Conservation (phyloP, 2,329 filamentous ascomycete species). For the Emmonsiellopsis sp. region DNA sequence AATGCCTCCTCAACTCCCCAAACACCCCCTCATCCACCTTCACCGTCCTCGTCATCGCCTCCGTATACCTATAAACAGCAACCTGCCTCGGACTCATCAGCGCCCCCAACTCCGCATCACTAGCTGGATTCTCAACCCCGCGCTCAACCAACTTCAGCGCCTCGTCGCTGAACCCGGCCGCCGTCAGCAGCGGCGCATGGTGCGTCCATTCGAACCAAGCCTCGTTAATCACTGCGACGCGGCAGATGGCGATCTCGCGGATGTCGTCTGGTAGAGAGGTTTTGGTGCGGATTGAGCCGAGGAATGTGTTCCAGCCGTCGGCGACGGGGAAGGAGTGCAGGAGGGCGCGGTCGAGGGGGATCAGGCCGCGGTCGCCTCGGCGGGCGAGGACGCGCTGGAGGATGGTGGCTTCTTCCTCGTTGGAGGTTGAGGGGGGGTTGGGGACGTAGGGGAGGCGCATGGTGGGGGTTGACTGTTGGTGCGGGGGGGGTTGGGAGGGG, state of each 20-base stretch:
- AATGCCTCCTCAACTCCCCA: slow-evolving; percentile 49
- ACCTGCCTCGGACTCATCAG: slow-evolving; percentile 52
- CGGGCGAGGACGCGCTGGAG: slow-evolving; percentile 44
- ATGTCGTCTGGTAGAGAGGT: slow-evolving; percentile 44
- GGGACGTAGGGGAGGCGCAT: slow-evolving; percentile 49
- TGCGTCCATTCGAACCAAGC: slow-evolving; percentile 82
- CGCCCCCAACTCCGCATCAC: slow-evolving; percentile 18
- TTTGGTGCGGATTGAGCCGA: slow-evolving; percentile 46
- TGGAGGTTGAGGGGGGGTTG: slow-evolving; percentile 40
- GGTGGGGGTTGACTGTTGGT: slow-evolving; percentile 6
- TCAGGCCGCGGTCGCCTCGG: slow-evolving; percentile 41
- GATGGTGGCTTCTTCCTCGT: slow-evolving; percentile 41
- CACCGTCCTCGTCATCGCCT: slow-evolving; percentile 74
- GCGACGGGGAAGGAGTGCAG: slow-evolving; percentile 48
- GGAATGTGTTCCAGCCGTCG: slow-evolving; percentile 51
- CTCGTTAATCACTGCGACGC: slow-evolving; percentile 69
- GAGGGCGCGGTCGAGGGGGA: slow-evolving; percentile 46
- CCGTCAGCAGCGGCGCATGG: slow-evolving; percentile 64
- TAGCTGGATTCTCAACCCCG: slow-evolving; percentile 23
- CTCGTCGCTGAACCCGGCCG: slow-evolving; percentile 46
- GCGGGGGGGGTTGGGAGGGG: not conserved
- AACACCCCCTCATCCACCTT: slow-evolving; percentile 62
- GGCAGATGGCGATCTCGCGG: slow-evolving; percentile 70
- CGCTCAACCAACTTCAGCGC: slow-evolving; percentile 40
- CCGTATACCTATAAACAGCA: slow-evolving; percentile 63